Evolutionary conservation across 139 green algal species (phyloP), one percentile per base, ranked within the genome.

Genomic region (Axilococcus clingmanii): DNA sequence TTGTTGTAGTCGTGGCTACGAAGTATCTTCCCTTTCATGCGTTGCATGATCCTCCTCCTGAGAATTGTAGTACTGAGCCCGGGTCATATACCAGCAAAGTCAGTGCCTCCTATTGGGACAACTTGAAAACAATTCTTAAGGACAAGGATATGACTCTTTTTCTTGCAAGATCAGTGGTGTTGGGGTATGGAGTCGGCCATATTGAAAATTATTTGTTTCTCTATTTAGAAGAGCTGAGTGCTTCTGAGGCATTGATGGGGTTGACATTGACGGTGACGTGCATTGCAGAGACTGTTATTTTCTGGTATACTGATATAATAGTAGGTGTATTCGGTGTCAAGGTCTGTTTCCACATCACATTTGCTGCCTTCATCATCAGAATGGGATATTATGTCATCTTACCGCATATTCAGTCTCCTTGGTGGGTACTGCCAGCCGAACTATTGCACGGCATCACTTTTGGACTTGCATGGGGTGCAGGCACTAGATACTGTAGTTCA

Each of bases 371-470:
- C 24, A 27, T 76, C 15, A n/a, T 69, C 8, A 50, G 68, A 35
- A 55, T 76, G 27, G 24, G 22, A 3, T 37, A n/a, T 28, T 73
- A 75, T 32, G 22, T 31, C 12, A 45, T 41, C 7, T 50, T 75
- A 23, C 8, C 37, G 4, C 25, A 35, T n/a, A 60, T 48, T 40
- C 23, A n/a, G 25, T 48, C 53, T 11, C 41, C 55, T 9, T 74
- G 61, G 61, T 28, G 53, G 17, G 54, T 59, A 36, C 59, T 78
- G 4, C 69, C 65, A 4, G 43, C 66, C 1, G 69, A 78, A 47
- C 42, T 67, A 24, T 41, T 78, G 48, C 59, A 78, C 25, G 69
- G 65, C 8, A 31, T 78, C 32, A 78, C 69, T 0, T 78, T 78
- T 56, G 69, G 58, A 4, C 30, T 55, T 1, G 62, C 69, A 3